Conservation (phyloP, 192 early-diverging fungal genomes). For the Coemansia sp. region DNA sequence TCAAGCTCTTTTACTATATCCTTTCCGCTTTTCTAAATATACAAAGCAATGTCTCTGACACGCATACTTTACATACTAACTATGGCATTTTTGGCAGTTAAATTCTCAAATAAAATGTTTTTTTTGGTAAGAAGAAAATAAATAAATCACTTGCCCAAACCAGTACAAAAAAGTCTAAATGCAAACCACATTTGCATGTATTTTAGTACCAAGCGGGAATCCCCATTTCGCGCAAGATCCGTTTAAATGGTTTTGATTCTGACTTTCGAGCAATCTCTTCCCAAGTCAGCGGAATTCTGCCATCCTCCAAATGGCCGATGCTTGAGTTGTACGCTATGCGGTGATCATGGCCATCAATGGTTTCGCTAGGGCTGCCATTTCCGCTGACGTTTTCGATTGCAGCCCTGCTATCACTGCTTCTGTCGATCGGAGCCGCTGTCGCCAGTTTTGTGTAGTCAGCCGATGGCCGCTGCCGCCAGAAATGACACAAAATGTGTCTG, state of each 20-base stretch:
- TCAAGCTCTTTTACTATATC: too few relatives aligned
- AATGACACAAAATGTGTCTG: slow-evolving; percentile 19
- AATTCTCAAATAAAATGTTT: too few relatives aligned
- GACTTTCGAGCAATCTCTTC: slow-evolving; percentile 44
- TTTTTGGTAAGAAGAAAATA: too few relatives aligned
- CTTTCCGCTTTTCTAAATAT: too few relatives aligned
- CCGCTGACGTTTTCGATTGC: slow-evolving; percentile 1
- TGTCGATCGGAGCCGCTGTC: slow-evolving; percentile 11
- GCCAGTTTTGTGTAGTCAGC: slow-evolving; percentile 18
- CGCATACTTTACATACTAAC: too few relatives aligned
- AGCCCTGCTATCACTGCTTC: background rate
- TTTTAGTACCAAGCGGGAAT: slow-evolving; percentile 52
- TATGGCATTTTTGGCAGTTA: too few relatives aligned
- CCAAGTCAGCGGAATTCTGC: slow-evolving; percentile 30
- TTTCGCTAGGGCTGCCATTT: slow-evolving; percentile 24
- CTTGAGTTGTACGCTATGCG: background rate
- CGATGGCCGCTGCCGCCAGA: background rate
- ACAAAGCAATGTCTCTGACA: too few relatives aligned
- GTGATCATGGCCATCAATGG: slow-evolving; percentile 9
- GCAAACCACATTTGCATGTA: slow-evolving; percentile 4
- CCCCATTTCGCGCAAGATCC: slow-evolving; percentile 50
- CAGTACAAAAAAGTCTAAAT: too few relatives aligned
- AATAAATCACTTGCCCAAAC: too few relatives aligned
- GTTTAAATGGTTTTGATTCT: slow-evolving; percentile 47
- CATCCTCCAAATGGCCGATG: slow-evolving; percentile 26